Conservation (phyloP, 306 rosid genomes). For the Leucaena leucocephala region DNA sequence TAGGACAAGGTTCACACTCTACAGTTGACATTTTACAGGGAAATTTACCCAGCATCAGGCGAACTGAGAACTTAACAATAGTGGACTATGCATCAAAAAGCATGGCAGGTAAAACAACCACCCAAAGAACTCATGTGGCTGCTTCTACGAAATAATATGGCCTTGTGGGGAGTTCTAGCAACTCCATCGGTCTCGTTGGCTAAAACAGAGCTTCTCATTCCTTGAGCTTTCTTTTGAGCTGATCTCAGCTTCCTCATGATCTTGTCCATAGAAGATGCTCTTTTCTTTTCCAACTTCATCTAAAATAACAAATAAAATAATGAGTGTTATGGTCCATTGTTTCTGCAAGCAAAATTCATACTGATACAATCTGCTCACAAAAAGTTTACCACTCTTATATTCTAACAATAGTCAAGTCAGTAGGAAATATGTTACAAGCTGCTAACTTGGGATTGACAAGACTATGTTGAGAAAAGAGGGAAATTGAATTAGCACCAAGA, state of each 20-base stretch:
- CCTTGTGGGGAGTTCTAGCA: constrained; percentile 56
- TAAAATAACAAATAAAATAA: constrained; percentile 39
- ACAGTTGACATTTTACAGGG: constrained; percentile 28
- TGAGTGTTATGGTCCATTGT: constrained; percentile 22
- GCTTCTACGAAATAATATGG: constrained; percentile 55
- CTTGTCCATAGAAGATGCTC: constrained; percentile 92
- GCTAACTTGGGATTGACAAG: background rate
- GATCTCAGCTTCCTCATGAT: constrained; percentile 85
- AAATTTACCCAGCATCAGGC: constrained; percentile 51
- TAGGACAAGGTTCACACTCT: constrained; percentile 2
- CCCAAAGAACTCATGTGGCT: constrained; percentile 74
- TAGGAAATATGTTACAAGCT: background rate
- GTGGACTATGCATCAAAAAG: constrained; percentile 52
- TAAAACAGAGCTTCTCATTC: constrained; percentile 74
- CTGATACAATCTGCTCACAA: background rate
- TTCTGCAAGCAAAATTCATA: constrained; percentile 10
- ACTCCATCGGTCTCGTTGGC: constrained; percentile 65
- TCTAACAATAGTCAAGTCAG: constrained; percentile 9
- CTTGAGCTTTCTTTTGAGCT: constrained; percentile 94
- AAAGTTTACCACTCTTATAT: background rate
- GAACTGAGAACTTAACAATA: constrained; percentile 37
- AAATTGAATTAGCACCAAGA: constrained; percentile 7
- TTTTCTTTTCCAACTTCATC: constrained; percentile 97
- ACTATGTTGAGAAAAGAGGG: constrained; percentile 21
- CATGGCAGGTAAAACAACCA: constrained; percentile 88